These are phyloP conservation scores for Buxus sempervirens DNA, from an alignment of 164 flowering plant species.

Conservation along the genomic window DNA sequence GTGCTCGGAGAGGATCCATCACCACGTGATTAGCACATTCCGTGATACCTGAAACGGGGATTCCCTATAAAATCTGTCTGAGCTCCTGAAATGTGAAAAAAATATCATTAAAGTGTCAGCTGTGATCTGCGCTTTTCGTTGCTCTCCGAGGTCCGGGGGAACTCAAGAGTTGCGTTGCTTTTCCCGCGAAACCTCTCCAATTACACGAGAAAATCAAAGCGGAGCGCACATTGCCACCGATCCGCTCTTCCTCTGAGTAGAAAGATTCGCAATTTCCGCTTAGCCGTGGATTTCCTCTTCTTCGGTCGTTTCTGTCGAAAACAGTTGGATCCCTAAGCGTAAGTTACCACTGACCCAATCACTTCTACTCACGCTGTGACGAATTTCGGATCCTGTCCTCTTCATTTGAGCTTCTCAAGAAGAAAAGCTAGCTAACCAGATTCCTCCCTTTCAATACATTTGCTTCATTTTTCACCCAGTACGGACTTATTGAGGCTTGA, in stretches of 20 bases:
- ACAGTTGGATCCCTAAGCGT: not conserved
- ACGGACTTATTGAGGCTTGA: not conserved
- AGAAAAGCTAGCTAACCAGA: not conserved
- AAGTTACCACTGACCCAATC: not conserved
- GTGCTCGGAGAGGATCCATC: too few relatives aligned
- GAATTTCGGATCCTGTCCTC: not conserved
- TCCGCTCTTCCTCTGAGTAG: not conserved
- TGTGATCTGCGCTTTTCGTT: too few relatives aligned
- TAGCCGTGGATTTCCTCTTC: slow-evolving; percentile 15
- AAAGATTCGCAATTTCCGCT: slow-evolving; percentile 18
- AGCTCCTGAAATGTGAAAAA: too few relatives aligned
- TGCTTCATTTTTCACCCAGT: not conserved
- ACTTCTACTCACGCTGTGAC: not conserved
- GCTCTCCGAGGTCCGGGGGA: too few relatives aligned
- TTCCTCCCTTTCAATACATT: not conserved
- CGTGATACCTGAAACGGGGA: too few relatives aligned
- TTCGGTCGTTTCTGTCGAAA: not conserved
- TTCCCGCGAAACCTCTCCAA: too few relatives aligned
- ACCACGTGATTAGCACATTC: too few relatives aligned
- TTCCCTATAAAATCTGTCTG: too few relatives aligned
- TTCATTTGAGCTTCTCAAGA: not conserved
- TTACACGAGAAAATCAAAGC: not conserved
- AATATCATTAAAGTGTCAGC: too few relatives aligned
- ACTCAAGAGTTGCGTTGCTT: too few relatives aligned
- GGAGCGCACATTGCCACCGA: slow-evolving; percentile 8